Evolutionary conservation across 1,284 basidiomycete species (phyloP).

Genomic region (Microbotryum scabiosae): DNA sequence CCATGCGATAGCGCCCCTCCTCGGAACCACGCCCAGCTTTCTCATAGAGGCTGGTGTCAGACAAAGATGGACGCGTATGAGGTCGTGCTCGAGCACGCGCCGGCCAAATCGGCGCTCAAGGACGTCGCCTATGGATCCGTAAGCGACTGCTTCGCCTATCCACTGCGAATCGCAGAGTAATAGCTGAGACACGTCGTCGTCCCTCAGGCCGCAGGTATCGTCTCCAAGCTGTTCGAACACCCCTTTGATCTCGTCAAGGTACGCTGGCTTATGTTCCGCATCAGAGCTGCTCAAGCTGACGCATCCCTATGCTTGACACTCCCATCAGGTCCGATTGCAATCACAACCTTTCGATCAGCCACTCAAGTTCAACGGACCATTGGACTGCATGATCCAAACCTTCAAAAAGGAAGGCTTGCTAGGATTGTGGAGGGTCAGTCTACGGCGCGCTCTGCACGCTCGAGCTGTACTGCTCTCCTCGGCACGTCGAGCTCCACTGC

Average conservation of each 20-base stretch:
- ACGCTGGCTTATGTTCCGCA: background rate
- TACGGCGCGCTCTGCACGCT: slow-evolving; percentile 11
- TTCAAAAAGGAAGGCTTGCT: slow-evolving; percentile 64
- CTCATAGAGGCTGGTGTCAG: background rate
- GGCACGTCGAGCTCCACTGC: background rate
- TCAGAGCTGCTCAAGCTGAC: background rate
- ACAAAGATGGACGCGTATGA: background rate
- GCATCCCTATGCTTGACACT: too few relatives aligned
- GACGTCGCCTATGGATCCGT: slow-evolving; percentile 47
- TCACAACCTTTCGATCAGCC: slow-evolving; percentile 66
- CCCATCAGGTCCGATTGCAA: slow-evolving; percentile 66
- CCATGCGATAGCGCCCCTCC: background rate
- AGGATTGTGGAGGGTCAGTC: slow-evolving; percentile 68
- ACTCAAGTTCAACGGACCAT: slow-evolving; percentile 57
- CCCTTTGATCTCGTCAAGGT: slow-evolving; percentile 65
- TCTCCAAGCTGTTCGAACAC: slow-evolving; percentile 73
- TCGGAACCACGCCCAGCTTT: background rate
- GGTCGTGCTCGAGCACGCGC: background rate
- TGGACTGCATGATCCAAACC: slow-evolving; percentile 72
- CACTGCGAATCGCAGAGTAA: too few relatives aligned
- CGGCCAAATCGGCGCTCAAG: slow-evolving; percentile 31
- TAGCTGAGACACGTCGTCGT: background rate
- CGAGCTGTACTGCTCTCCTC: background rate
- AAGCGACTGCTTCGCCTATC: slow-evolving; percentile 22
- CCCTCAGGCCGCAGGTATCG: slow-evolving; percentile 60